Conservation (phyloP, 768 basidiomycete genomes). For the Galerina sulciceps region DNA sequence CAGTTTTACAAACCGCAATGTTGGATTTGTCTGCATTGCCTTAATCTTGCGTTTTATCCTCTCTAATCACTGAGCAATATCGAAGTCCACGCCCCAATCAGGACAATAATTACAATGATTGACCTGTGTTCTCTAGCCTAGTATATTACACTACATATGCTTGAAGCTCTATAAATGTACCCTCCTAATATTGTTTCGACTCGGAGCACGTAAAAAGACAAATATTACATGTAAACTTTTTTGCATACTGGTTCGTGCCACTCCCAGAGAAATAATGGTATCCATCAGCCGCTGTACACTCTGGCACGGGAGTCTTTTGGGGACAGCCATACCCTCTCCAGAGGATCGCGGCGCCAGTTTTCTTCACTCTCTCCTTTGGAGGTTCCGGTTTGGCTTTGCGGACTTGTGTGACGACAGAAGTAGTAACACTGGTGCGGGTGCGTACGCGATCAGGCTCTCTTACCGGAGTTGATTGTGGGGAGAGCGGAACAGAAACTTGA, state of each 20-base stretch:
- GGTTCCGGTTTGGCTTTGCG: neutral
- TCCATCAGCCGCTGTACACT: slow-evolving; percentile 10
- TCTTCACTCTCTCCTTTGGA: neutral
- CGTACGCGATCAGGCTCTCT: too few relatives aligned
- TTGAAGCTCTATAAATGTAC: too few relatives aligned
- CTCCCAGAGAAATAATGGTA: slow-evolving; percentile 12
- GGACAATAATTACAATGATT: too few relatives aligned
- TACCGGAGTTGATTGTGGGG: neutral
- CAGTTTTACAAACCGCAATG: too few relatives aligned
- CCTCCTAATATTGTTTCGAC: neutral
- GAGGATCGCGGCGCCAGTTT: slow-evolving; percentile 5
- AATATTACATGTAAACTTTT: slow-evolving; percentile 11
- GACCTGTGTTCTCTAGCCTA: too few relatives aligned
- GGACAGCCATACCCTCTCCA: slow-evolving; percentile 14
- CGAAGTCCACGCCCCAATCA: too few relatives aligned
- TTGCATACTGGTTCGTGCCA: slow-evolving; percentile 14
- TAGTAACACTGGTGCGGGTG: neutral
- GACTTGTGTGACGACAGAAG: neutral
- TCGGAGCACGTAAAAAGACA: slow-evolving; percentile 12
- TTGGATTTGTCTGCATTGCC: too few relatives aligned
- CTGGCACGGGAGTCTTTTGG: slow-evolving; percentile 5
- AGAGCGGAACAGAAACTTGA: neutral
- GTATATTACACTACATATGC: too few relatives aligned
- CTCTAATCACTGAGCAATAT: too few relatives aligned
- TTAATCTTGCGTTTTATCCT: too few relatives aligned